These are phyloP conservation scores for Candida loeiensis DNA, from an alignment of 805 yeast species.

Conservation along the genomic window DNA sequence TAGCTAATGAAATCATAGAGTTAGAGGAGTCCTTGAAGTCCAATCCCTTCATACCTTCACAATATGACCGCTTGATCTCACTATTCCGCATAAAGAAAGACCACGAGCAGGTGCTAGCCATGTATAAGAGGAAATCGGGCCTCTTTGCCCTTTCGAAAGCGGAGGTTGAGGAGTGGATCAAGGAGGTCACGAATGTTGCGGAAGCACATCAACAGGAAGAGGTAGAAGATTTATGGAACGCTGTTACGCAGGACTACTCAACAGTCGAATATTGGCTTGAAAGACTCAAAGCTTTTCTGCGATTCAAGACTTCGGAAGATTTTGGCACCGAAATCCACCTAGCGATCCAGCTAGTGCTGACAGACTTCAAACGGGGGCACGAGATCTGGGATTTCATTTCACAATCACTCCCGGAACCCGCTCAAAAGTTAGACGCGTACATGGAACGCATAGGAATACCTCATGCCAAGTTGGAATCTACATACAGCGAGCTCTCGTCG, in stretches of 20 bases:
- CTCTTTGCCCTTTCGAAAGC: background rate
- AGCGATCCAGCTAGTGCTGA: slow-evolving; percentile 4
- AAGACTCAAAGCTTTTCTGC: background rate
- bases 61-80: slow-evolving; percentile 18
- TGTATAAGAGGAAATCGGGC: background rate
- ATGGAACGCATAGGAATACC: slow-evolving; percentile 36
- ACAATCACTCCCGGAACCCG: background rate
- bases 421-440: slow-evolving; percentile 14
- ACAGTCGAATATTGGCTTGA: slow-evolving; percentile 4
- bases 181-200: background rate
- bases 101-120: slow-evolving; percentile 7
- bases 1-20: slow-evolving; percentile 8
- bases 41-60: slow-evolving; percentile 14
- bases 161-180: slow-evolving; percentile 1
- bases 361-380: slow-evolving; percentile 23
- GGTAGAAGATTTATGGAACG: background rate
- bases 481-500: slow-evolving; percentile 37
- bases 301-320: background rate
- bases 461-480: slow-evolving; percentile 37
- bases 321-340: background rate
- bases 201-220: background rate
- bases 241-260: slow-evolving; percentile 1
- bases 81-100: slow-evolving; percentile 6
- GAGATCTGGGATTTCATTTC: slow-evolving; percentile 19
- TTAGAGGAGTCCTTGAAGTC: slow-evolving; percentile 9